Conservation (phyloP, 1,284 basidiomycete genomes). For the Leccinum pachyderme region DNA sequence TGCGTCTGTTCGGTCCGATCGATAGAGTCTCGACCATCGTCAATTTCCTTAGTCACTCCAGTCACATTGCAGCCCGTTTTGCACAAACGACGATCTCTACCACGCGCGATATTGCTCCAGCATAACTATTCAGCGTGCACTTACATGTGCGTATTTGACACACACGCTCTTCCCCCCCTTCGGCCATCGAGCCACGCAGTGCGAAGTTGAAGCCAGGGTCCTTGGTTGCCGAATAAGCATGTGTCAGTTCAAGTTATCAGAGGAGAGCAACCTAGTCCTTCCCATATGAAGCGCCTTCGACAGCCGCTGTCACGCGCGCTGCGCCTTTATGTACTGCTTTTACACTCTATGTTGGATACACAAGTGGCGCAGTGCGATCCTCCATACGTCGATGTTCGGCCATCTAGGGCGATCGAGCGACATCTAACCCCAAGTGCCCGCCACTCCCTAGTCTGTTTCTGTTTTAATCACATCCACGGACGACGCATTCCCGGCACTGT, state of each 20-base stretch:
- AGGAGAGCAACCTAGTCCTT: neutral
- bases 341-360: neutral
- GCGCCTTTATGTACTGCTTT: neutral
- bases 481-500: too few relatives aligned
- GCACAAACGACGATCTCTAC: neutral
- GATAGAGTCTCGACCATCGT: neutral
- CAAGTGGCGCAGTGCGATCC: neutral
- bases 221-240: too few relatives aligned
- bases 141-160: neutral
- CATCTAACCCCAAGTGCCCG: neutral
- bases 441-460: neutral
- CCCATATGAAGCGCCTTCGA: neutral
- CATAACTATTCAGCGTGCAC: neutral
- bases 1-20: neutral
- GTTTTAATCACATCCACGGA: neutral
- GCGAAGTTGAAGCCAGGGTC: neutral
- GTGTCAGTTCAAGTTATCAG: neutral
- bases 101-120: neutral
- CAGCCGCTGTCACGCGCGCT: neutral
- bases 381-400: neutral
- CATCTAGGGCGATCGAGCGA: neutral
- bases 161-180: neutral
- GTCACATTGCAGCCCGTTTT: neutral
- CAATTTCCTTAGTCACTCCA: neutral
- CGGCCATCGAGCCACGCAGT: neutral